phyloP scores from a whole-genome alignment of 2,329 filamentous ascomycete species.

The Dryadomyces quercus-mongolicae region DNA sequence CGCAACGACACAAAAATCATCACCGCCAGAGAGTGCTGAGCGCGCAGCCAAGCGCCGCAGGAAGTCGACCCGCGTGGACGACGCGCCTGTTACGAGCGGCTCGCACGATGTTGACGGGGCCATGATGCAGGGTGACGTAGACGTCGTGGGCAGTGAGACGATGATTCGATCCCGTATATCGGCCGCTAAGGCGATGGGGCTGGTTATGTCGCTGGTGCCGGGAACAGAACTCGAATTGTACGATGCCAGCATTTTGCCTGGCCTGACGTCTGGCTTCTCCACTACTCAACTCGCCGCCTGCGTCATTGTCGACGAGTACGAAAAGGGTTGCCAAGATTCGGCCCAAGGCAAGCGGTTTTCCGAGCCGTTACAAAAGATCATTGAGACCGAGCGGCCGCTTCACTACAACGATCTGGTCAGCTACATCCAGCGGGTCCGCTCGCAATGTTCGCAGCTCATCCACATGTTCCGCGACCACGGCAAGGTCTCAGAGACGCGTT shows the following conservation, averaged over 20 bases:
- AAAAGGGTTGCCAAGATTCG: slow-evolving; percentile 39
- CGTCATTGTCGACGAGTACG: slow-evolving; percentile 81
- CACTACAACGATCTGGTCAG: slow-evolving; percentile 86
- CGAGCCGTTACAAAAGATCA: slow-evolving; percentile 56
- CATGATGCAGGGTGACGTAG: slow-evolving; percentile 95
- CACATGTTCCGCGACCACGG: slow-evolving; percentile 87
- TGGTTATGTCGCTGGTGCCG: slow-evolving; percentile 71
- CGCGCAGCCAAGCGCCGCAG: slow-evolving; percentile 64
- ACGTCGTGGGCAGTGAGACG: slow-evolving; percentile 80
- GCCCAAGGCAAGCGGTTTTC: slow-evolving; percentile 47
- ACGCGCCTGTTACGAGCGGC: slow-evolving; percentile 47
- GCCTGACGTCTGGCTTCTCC: slow-evolving; percentile 61
- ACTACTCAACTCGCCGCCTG: slow-evolving; percentile 77
- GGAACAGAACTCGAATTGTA: slow-evolving; percentile 47
- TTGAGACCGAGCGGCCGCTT: slow-evolving; percentile 68
- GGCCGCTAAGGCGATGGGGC: slow-evolving; percentile 74
- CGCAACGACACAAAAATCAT: slow-evolving; percentile 33
- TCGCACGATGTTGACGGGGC: slow-evolving; percentile 94
- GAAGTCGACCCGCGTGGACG: slow-evolving; percentile 74
- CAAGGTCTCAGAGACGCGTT: slow-evolving; percentile 60
- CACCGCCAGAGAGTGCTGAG: slow-evolving; percentile 42
- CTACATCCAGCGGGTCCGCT: slow-evolving; percentile 77
- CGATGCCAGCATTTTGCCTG: slow-evolving; percentile 51
- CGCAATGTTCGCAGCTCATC: slow-evolving; percentile 81
- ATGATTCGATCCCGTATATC: slow-evolving; percentile 83